Conservation (phyloP, 768 basidiomycete genomes). For the Amanita muscaria region DNA sequence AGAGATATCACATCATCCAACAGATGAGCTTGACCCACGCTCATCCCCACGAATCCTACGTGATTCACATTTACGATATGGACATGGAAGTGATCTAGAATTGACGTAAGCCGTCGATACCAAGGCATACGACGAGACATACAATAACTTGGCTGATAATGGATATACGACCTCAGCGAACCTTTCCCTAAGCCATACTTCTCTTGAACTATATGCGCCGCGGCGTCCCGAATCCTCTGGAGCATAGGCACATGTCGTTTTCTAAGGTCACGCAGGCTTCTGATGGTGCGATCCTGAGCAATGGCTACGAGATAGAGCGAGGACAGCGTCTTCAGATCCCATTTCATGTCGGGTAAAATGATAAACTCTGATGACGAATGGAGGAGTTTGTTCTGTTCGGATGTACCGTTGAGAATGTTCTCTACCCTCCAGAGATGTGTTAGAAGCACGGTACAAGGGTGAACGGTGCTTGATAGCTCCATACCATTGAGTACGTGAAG, state of each 20-base stretch:
- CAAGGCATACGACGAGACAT: slow-evolving; percentile 18
- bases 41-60: slow-evolving; percentile 57
- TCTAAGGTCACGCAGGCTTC: slow-evolving; percentile 70
- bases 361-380: slow-evolving; percentile 58
- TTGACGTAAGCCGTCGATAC: not conserved
- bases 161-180: slow-evolving; percentile 71
- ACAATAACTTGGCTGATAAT: slow-evolving; percentile 98
- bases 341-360: slow-evolving; percentile 94
- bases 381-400: slow-evolving; percentile 69
- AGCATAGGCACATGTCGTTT: slow-evolving; percentile 59
- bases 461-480: too few relatives aligned
- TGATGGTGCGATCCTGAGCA: slow-evolving; percentile 49
- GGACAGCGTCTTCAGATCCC: slow-evolving; percentile 72
- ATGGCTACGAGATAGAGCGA: slow-evolving; percentile 85
- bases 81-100: slow-evolving; percentile 85
- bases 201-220: slow-evolving; percentile 40
- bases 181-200: slow-evolving; percentile 61
- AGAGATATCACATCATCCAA: slow-evolving; percentile 87
- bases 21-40: slow-evolving; percentile 86
- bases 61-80: slow-evolving; percentile 81
- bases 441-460: too few relatives aligned
- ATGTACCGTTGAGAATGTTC: slow-evolving; percentile 68
- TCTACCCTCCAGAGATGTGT: slow-evolving; percentile 52
- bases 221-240: slow-evolving; percentile 49
- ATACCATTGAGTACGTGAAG: slow-evolving; percentile 76